Evolutionary conservation across 768 basidiomycete genomes (phyloP).

Genomic region (Cantharellus cinnabarinus): DNA sequence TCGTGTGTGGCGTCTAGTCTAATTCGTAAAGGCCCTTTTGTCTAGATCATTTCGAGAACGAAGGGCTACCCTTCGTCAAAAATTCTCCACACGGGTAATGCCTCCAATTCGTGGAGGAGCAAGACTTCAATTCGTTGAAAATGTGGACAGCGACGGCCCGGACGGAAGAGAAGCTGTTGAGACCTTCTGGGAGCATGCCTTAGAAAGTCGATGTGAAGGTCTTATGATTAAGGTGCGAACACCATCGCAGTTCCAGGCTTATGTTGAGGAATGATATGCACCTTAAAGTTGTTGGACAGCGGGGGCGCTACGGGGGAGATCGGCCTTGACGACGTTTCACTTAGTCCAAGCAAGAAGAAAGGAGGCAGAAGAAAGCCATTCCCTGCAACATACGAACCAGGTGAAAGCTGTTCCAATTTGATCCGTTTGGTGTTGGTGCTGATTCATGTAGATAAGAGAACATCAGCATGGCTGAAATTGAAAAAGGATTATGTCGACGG

Average conservation of each 20-base stretch:
- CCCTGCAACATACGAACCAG: constrained; percentile 71
- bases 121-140: constrained; percentile 53
- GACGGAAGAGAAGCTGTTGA: constrained; percentile 41
- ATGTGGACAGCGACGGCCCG: constrained; percentile 32
- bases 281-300: constrained; percentile 41
- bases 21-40: constrained; percentile 37
- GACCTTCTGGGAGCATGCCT: constrained; percentile 54
- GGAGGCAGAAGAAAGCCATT: constrained; percentile 33
- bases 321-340: constrained; percentile 1
- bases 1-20: background rate
- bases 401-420: constrained; percentile 15
- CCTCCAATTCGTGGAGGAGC: constrained; percentile 29
- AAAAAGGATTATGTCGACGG: constrained; percentile 83
- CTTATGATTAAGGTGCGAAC: constrained; percentile 67
- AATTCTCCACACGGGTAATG: constrained; percentile 32
- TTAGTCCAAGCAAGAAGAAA: constrained; percentile 14
- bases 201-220: constrained; percentile 71
- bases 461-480: constrained; percentile 73
- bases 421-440: background rate
- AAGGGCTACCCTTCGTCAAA: constrained; percentile 36
- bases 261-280: constrained; percentile 2
- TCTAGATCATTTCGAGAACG: constrained; percentile 49
- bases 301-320: constrained; percentile 21
- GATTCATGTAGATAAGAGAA: constrained; percentile 47
- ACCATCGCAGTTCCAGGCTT: background rate